Conservation (phyloP, 1,284 basidiomycete genomes). For the Austropuccinia psidii region DNA sequence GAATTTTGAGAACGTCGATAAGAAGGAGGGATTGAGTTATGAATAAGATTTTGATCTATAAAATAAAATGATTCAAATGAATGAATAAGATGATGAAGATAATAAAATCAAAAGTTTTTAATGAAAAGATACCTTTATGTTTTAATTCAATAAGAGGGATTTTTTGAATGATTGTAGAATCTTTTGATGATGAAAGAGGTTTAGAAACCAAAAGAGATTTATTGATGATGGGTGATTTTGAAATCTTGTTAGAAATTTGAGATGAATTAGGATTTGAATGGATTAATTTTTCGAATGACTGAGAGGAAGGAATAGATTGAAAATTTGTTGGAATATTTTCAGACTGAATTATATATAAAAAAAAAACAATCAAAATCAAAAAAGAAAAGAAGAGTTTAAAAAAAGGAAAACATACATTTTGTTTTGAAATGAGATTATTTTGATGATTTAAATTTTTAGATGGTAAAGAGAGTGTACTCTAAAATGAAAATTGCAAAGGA, state of each 20-base stretch:
- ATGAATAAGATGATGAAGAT: no score
- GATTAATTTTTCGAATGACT: no score
- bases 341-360: no score
- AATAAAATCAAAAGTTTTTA: no score
- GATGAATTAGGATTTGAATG: no score
- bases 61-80: no score
- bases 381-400: not conserved
- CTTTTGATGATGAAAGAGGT: not conserved
- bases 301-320: no score
- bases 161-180: not conserved
- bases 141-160: not conserved
- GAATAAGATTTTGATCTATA: not conserved
- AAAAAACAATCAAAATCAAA: not conserved
- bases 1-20: not conserved
- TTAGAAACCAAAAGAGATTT: not conserved
- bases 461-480: constrained; percentile 21
- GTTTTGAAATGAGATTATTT: not conserved
- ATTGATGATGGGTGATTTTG: no score
- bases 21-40: not conserved
- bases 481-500: not conserved
- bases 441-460: not conserved
- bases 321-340: no score
- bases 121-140: no score
- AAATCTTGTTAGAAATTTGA: no score
- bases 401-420: not conserved